Evolutionary conservation across 169 alveolate genomes (phyloP), one percentile per base, ranked within the genome.

Genomic region (Plasmodium knowlesi): DNA sequence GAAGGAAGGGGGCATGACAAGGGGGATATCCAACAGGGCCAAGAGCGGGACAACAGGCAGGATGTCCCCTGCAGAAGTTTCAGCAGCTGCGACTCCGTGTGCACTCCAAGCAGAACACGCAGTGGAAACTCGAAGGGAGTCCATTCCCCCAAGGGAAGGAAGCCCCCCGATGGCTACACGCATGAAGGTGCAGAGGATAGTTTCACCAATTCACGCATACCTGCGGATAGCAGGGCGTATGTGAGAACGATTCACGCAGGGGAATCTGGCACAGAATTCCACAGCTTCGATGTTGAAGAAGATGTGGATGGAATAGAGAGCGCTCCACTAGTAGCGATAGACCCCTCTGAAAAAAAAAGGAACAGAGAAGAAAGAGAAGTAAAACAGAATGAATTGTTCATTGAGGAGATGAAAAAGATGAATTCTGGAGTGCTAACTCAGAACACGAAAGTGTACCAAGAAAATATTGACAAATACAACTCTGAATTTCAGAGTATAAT

Each of bases 401-500:
- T 9, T 25, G 6, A 79, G 10, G 57, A 79, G 1, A 50, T 3
- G 14, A 50, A 79, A 0, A 50, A 12, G 14, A 50, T 70, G 4
- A 71, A 14, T 34, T 28, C 57, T 22, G 22, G 50, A 12, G 0
- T 12, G 19, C 22, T 70, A 19, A 70, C 50, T 32, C 54, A 54
- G 37, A 70, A 78, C 43, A 70, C 92, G 5, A 32, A 71, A 32
- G 46, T 83, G 53, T 70, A 70, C 74, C 73, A 46, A 83, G 34
- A 32, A 85, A 57, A 85, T 6, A 43, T 12, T 3, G 78, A 85
- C 5, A 78, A 73, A 73, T 50, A 67, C 80, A 22, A 73, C 43
- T 34, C 78, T 12, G 19, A 16, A 25, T 89, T 89, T 80, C 67
- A 50, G 72, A 81, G 53, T 5, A 61, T 89, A 46, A 61, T 89